Conservation (phyloP, 1,284 basidiomycete species). For the Pterula multifida region DNA sequence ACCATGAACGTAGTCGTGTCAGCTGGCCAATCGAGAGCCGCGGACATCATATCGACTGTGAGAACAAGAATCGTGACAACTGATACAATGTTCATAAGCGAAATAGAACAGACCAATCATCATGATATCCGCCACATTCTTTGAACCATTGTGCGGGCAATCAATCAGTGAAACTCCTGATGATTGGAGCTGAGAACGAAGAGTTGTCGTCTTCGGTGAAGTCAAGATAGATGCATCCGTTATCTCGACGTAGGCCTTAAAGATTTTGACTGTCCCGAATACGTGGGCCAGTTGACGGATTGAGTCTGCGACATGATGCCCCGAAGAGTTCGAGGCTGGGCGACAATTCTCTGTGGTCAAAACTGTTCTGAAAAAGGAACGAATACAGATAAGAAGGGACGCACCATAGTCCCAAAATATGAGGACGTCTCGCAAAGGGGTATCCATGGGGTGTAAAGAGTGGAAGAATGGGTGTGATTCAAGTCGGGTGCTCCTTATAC, state of each 20-base stretch:
- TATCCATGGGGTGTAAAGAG: background rate
- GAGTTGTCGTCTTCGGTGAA: conserved; percentile 17
- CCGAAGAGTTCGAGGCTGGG: conserved; percentile 29
- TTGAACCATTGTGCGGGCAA: conserved; percentile 44
- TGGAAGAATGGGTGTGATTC: background rate
- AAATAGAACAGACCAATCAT: conserved; percentile 25
- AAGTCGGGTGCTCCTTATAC: background rate
- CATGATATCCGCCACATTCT: conserved; percentile 42
- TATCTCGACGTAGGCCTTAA: conserved; percentile 43
- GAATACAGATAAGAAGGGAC: conserved; percentile 11
- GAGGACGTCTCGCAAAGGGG: conserved; percentile 21
- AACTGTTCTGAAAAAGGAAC: background rate
- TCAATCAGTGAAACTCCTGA: conserved; percentile 48
- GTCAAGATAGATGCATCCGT: conserved; percentile 20
- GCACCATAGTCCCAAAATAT: conserved; percentile 56
- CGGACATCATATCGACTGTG: conserved; percentile 48
- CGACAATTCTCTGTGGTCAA: conserved; percentile 40
- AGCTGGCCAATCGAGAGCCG: conserved; percentile 41
- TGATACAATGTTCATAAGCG: conserved; percentile 2
- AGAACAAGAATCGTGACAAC: background rate
- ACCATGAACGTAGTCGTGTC: conserved; percentile 38
- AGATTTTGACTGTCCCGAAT: conserved; percentile 31
- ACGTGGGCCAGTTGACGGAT: conserved; percentile 28
- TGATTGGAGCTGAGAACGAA: conserved; percentile 44
- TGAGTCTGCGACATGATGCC: conserved; percentile 30